A percentile compares a stretch with the other conserved stretches of the same genome.
These are phyloP conservation scores for Lasiosphaeriaceae sp. DNA, from an alignment of 495 filamentous ascomycete genomes.

Conservation along the genomic window DNA sequence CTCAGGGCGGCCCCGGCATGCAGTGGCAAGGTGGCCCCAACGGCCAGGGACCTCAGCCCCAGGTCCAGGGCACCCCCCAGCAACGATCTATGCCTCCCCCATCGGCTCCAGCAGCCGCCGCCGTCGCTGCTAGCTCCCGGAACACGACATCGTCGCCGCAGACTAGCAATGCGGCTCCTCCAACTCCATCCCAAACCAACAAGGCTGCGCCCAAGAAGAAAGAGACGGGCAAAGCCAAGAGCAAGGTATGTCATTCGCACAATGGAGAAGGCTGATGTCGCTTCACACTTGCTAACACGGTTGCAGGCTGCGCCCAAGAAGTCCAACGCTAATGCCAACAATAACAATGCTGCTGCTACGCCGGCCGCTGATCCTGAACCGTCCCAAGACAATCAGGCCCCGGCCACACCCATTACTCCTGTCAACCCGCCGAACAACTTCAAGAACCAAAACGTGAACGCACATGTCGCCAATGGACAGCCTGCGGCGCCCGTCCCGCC, in stretches of 20 bases:
- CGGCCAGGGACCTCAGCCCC: slow-evolving; percentile 53
- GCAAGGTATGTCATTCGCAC: slow-evolving; percentile 64
- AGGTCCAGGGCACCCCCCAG: slow-evolving; percentile 68
- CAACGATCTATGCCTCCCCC: slow-evolving; percentile 86
- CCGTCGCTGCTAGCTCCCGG: slow-evolving; percentile 47
- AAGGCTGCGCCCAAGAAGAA: slow-evolving; percentile 88
- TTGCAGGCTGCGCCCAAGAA: slow-evolving; percentile 65
- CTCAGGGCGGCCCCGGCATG: slow-evolving; percentile 34
- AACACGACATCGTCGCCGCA: slow-evolving; percentile 77
- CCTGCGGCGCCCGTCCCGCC: slow-evolving; percentile 37
- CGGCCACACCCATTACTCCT: slow-evolving; percentile 84
- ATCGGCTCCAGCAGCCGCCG: slow-evolving; percentile 61
- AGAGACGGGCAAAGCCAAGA: slow-evolving; percentile 60
- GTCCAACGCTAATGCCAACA: slow-evolving; percentile 46
- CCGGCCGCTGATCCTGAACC: slow-evolving; percentile 70
- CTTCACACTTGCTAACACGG: slow-evolving; percentile 38
- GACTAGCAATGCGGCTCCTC: slow-evolving; percentile 68
- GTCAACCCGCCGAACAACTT: slow-evolving; percentile 66
- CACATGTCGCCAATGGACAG: slow-evolving; percentile 45
- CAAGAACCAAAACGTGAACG: slow-evolving; percentile 49
- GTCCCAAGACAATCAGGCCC: slow-evolving; percentile 71
- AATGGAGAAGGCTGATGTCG: slow-evolving; percentile 23
- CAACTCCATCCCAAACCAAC: slow-evolving; percentile 74
- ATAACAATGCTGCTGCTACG: slow-evolving; percentile 61
- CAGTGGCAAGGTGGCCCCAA: slow-evolving; percentile 59